Evolutionary conservation across 2,329 filamentous ascomycete species (phyloP).

Genomic region (Rutstroemia sp.): DNA sequence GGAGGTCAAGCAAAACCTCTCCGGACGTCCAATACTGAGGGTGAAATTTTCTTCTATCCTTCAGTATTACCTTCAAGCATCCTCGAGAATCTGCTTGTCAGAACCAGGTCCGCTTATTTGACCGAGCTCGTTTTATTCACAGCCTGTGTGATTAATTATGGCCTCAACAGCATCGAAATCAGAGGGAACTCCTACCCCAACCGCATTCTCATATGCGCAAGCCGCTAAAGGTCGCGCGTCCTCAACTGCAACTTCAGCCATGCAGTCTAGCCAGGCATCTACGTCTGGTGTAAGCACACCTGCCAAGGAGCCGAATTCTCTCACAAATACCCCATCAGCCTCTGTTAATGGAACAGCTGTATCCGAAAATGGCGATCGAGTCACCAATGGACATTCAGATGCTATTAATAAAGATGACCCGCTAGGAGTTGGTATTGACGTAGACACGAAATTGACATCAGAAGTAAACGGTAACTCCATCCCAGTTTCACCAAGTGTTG

Average conservation of each 20-base stretch:
- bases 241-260: conserved; percentile 19
- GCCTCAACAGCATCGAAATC: conserved; percentile 32
- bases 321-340: conserved; percentile 21
- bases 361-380: conserved; percentile 23
- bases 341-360: conserved; percentile 16
- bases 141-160: conserved; percentile 31
- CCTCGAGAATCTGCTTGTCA: not conserved
- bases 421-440: conserved; percentile 12
- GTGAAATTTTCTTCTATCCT: conserved; percentile 20
- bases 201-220: conserved; percentile 87
- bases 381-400: conserved; percentile 22
- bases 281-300: conserved; percentile 28
- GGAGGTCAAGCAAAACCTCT: conserved; percentile 32
- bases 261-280: conserved; percentile 23
- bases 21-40: conserved; percentile 30
- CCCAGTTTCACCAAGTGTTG: conserved; percentile 46
- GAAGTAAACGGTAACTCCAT: conserved; percentile 30
- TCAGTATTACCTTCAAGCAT: conserved; percentile 11
- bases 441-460: conserved; percentile 18
- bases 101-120: conserved; percentile 3
- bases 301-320: conserved; percentile 24
- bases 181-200: conserved; percentile 32
- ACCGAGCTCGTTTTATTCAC: not conserved
- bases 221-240: conserved; percentile 70
- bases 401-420: conserved; percentile 15